Evolutionary conservation across 2,329 filamentous ascomycete genomes (phyloP).

Genomic region (Trichocomaceae sp.): DNA sequence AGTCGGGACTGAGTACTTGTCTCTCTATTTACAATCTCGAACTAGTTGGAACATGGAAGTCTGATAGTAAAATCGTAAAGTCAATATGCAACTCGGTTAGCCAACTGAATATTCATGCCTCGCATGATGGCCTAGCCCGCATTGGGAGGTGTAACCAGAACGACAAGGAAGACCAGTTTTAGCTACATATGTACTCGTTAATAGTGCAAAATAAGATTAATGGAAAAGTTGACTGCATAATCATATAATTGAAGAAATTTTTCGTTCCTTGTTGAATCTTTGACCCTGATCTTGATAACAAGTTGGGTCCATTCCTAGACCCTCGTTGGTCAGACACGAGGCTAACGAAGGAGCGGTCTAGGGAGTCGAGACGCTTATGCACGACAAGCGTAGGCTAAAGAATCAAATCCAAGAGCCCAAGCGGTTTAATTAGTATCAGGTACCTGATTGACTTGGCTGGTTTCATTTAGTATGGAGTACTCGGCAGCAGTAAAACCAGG

Average conservation of each 20-base stretch:
- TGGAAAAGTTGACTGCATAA: background rate
- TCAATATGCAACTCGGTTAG: too few species aligned
- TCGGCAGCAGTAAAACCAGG: background rate
- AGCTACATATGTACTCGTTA: too few species aligned
- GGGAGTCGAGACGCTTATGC: conserved; percentile 4
- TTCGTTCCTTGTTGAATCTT: background rate
- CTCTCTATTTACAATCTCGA: too few species aligned
- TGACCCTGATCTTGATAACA: background rate
- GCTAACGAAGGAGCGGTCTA: conserved; percentile 11
- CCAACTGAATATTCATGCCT: too few species aligned
- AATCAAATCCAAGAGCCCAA: background rate
- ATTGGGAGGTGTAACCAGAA: background rate
- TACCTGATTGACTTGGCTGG: background rate
- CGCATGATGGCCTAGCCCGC: too few species aligned
- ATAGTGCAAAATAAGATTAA: too few species aligned
- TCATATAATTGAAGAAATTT: background rate
- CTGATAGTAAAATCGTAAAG: too few species aligned
- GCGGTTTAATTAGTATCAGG: background rate
- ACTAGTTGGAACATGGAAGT: too few species aligned
- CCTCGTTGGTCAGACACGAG: background rate
- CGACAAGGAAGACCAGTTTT: background rate
- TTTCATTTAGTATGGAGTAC: background rate
- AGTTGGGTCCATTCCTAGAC: background rate
- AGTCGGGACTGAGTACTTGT: too few species aligned
- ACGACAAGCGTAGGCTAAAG: background rate